These are phyloP conservation scores for Ceratocystis eucalypticola DNA, from an alignment of 2,329 filamentous ascomycete genomes.

Conservation along the genomic window DNA sequence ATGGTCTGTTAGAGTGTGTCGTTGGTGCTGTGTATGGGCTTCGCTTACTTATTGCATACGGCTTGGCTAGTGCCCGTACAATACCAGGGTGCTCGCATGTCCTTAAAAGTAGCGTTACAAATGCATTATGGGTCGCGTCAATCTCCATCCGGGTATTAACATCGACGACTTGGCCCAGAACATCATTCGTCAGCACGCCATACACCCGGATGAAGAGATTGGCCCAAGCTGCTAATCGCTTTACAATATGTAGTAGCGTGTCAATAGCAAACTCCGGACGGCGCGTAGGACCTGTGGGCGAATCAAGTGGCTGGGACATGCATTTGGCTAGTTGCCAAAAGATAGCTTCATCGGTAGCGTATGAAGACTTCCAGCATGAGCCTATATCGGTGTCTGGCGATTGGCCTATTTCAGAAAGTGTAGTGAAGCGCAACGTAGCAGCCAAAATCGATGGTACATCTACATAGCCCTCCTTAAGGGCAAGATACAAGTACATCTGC, in stretches of 20 bases:
- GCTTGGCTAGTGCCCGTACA: conserved; percentile 39
- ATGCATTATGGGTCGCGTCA: conserved; percentile 46
- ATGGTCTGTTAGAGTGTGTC: not conserved
- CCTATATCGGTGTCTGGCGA: conserved; percentile 20
- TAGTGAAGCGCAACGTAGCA: conserved; percentile 44
- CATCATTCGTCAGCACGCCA: conserved; percentile 35
- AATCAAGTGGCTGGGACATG: conserved; percentile 1
- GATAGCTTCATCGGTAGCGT: conserved; percentile 69
- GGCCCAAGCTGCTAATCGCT: conserved; percentile 45
- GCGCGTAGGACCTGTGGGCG: not conserved
- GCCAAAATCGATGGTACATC: conserved; percentile 42
- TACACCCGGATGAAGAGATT: conserved; percentile 40
- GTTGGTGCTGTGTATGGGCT: not conserved
- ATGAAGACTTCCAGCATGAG: conserved; percentile 41
- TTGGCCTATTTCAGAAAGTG: conserved; percentile 21
- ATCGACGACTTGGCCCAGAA: conserved; percentile 34
- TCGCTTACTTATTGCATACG: conserved; percentile 27
- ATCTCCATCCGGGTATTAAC: conserved; percentile 41
- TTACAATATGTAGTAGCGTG: conserved; percentile 38
- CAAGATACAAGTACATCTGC: conserved; percentile 43
- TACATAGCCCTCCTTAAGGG: conserved; percentile 39
- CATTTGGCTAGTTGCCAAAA: conserved; percentile 86
- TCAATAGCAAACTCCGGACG: conserved; percentile 26
- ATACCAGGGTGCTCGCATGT: conserved; percentile 47
- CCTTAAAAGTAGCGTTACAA: conserved; percentile 49